Base-by-base conservation (phyloP, 352 stramenopile genomes). In the Peronospora farinosa region DNA sequence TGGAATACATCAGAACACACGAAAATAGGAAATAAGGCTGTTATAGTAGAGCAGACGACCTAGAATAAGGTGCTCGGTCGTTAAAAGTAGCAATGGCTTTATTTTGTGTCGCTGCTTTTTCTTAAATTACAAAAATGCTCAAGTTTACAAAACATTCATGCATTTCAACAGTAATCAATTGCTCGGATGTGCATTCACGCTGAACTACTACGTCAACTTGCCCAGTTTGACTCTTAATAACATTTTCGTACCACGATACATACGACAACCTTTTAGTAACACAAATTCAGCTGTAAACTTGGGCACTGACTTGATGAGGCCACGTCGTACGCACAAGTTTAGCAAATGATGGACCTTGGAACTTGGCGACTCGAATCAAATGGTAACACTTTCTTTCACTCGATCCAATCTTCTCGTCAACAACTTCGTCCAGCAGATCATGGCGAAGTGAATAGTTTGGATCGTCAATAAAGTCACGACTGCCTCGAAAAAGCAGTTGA, bases 401-500 rank as follows among this genome's bases (percentile, higher is more conserved):
- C 10, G 40, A 37, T 11, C 43, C 42, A 11, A 39, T 38, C 1
- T 7, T 59, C 15, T 44, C 19, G 6, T 71, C 49, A 8, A 30
- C 7, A 40, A 45, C 2, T 27, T 60, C 51, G 1, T 51, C 40
- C 6, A 65, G 44, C 5, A 66, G 9, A 45, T 84, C 68, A 10
- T 67, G 68, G 5, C 63, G 62, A 23, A 88, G 56, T 3, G 78
- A 73, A 40, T 80, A 88, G 27, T 47, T 66, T 5, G 78, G 69
- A n/a, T 63, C 62, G 11, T 74, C 69, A 6, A 88, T 60, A 19
- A 72, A 73, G 16, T 84, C 72, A 6, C 41, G 54, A 13, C 66
- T 68, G 8, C 78, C 78, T 12, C 74, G 75, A 54, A 82, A 86
- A n/a, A 88, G 62, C 44, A 78, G 69, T 35, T 83, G 71, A 0